Evolutionary conservation across 495 filamentous ascomycete genomes (phyloP).

Genomic region (Penicillium pancosmium): DNA sequence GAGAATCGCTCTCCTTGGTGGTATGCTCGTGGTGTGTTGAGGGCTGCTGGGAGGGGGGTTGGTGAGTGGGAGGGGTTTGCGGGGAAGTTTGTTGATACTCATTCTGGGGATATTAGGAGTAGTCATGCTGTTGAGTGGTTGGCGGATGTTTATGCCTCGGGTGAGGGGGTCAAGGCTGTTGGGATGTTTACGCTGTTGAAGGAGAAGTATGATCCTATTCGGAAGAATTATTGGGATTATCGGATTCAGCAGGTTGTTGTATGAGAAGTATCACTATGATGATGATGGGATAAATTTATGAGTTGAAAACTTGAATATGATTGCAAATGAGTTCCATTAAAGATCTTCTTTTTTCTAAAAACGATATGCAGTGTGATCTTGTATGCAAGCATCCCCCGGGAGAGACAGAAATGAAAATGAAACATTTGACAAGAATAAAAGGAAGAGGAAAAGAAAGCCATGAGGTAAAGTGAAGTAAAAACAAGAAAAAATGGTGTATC

Average conservation of each 20-base stretch:
- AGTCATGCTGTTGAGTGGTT: slow-evolving; percentile 90
- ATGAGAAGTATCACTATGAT: slow-evolving; percentile 5
- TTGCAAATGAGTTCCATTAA: slow-evolving; percentile 2
- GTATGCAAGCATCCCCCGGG: slow-evolving; percentile 7
- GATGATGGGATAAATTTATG: not conserved
- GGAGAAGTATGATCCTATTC: slow-evolving; percentile 86
- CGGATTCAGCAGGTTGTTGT: slow-evolving; percentile 45
- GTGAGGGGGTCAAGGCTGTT: slow-evolving; percentile 42
- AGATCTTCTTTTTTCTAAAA: slow-evolving; percentile 13
- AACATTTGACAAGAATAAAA: not conserved
- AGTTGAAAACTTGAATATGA: not conserved
- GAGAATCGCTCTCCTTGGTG: slow-evolving; percentile 95
- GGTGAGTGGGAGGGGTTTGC: slow-evolving; percentile 65
- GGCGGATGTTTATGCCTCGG: slow-evolving; percentile 76
- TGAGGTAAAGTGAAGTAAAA: slow-evolving; percentile 10
- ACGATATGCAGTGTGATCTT: slow-evolving; percentile 2
- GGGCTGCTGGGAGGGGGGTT: slow-evolving; percentile 61
- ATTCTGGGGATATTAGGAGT: slow-evolving; percentile 55
- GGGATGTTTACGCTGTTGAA: slow-evolving; percentile 72
- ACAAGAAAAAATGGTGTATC: slow-evolving; percentile 15
- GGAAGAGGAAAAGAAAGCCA: not conserved
- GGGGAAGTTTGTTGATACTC: slow-evolving; percentile 58
- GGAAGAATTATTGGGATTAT: slow-evolving; percentile 92
- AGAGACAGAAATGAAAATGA: slow-evolving; percentile 6
- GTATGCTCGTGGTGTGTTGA: slow-evolving; percentile 78